A percentile compares a stretch with the other conserved stretches of the same genome.
These are phyloP conservation scores for Trichoderma sp. DNA, from an alignment of 2,329 filamentous ascomycete species.

Conservation along the genomic window DNA sequence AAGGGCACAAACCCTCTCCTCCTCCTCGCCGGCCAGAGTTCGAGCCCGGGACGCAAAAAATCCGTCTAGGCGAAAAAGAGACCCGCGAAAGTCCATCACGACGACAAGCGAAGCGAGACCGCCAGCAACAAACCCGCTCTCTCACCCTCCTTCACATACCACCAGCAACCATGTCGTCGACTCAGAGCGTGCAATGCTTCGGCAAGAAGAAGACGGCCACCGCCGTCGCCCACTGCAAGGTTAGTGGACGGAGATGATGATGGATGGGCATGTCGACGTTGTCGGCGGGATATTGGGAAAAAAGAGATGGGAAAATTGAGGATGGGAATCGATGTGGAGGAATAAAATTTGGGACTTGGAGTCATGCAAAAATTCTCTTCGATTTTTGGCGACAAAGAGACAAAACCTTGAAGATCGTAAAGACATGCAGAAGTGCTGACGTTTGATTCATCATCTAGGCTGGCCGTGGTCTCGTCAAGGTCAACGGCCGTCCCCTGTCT, in stretches of 20 bases:
- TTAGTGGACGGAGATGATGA: slow-evolving; percentile 43
- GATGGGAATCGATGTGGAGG: neutral
- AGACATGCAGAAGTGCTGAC: slow-evolving; percentile 38
- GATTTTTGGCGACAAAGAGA: neutral
- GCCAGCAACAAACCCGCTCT: slow-evolving; percentile 32
- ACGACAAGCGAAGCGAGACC: slow-evolving; percentile 28
- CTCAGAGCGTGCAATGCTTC: slow-evolving; percentile 94
- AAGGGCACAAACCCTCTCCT: slow-evolving; percentile 43
- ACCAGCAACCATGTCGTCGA: slow-evolving; percentile 70
- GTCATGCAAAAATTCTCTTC: slow-evolving; percentile 7
- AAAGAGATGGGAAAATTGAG: neutral
- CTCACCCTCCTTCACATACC: slow-evolving; percentile 22
- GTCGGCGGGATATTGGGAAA: neutral
- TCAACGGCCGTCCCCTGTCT: slow-evolving; percentile 94
- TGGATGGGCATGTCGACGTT: neutral
- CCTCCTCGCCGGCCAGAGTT: slow-evolving; percentile 11
- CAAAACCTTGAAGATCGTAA: neutral
- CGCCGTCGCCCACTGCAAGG: slow-evolving; percentile 91
- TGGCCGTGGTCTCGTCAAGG: slow-evolving; percentile 83
- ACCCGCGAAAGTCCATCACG: slow-evolving; percentile 27
- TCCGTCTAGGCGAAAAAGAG: slow-evolving; percentile 29
- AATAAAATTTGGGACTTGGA: neutral
- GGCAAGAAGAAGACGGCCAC: slow-evolving; percentile 96
- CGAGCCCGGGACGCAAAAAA: slow-evolving; percentile 33
- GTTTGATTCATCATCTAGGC: slow-evolving; percentile 38